These are phyloP conservation scores for Rhodosporidiobolus sp. DNA, from an alignment of 768 basidiomycete genomes.

Conservation along the genomic window DNA sequence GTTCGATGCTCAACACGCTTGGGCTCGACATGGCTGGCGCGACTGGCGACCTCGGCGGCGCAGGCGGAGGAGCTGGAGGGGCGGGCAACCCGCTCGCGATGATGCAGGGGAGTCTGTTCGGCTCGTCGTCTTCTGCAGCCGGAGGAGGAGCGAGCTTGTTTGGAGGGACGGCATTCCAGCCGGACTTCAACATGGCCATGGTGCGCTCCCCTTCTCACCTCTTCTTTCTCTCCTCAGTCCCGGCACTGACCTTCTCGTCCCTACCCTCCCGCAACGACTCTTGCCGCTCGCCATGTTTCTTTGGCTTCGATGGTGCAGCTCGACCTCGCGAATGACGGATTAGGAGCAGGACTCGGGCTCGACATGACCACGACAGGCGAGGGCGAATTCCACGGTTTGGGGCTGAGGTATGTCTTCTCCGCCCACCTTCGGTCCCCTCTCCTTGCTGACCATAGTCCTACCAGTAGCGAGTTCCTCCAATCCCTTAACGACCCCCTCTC, in stretches of 20 bases:
- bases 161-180: background rate
- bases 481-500: constrained; percentile 65
- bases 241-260: background rate
- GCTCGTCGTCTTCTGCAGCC: background rate
- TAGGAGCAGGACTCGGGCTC: constrained; percentile 25
- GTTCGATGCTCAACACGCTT: constrained; percentile 26
- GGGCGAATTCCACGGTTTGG: constrained; percentile 42
- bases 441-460: constrained; percentile 18
- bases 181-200: constrained; percentile 39
- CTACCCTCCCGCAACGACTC: constrained; percentile 57
- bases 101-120: background rate
- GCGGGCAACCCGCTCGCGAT: background rate
- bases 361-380: constrained; percentile 27
- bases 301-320: constrained; percentile 43
- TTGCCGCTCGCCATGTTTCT: constrained; percentile 76
- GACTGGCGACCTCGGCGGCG: background rate
- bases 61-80: background rate
- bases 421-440: background rate
- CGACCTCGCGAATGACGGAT: constrained; percentile 30
- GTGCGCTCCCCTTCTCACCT: constrained; percentile 3
- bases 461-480: constrained; percentile 76
- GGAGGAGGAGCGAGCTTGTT: constrained; percentile 5
- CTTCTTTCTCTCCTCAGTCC: background rate
- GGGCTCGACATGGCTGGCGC: constrained; percentile 22
- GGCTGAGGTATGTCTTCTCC: constrained; percentile 35